phyloP scores from a whole-genome alignment of 305 asterid genomes.

The Fraxinus nigra region DNA sequence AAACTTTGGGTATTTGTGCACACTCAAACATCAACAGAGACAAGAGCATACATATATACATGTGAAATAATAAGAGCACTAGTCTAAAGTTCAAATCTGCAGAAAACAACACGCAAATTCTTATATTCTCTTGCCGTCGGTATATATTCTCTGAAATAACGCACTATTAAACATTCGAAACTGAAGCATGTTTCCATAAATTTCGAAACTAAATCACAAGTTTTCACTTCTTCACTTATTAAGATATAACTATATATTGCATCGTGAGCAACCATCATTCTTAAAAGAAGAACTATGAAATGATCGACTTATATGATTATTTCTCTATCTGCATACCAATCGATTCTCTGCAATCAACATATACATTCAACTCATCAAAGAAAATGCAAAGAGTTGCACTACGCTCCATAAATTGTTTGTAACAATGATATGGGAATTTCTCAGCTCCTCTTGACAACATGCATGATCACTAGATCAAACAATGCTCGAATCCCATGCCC shows the following conservation, averaged over 20 bases:
- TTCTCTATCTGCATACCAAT: neutral
- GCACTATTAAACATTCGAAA: conserved; percentile 6
- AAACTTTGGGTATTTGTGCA: neutral
- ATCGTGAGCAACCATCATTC: conserved; percentile 1
- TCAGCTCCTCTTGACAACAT: neutral
- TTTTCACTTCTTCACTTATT: neutral
- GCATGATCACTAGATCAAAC: neutral
- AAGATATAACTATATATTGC: neutral
- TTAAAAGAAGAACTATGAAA: conserved; percentile 1
- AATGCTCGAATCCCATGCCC: neutral
- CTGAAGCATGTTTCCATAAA: neutral
- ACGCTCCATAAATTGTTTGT: conserved; percentile 1
- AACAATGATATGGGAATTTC: neutral
- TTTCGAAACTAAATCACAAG: neutral
- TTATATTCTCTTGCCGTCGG: neutral
- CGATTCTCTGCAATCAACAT: conserved; percentile 1
- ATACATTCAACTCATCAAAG: neutral
- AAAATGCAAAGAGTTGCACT: neutral
- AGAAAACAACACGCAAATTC: neutral
- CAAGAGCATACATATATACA: neutral
- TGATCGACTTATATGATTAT: neutral
- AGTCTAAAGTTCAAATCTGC: neutral
- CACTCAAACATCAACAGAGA: neutral
- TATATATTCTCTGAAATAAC: neutral
- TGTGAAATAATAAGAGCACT: neutral